A percentile compares a stretch with the other conserved stretches of the same genome.
These are phyloP conservation scores for Aspergillus panamensis DNA, from an alignment of 495 filamentous ascomycete genomes.

Conservation along the genomic window DNA sequence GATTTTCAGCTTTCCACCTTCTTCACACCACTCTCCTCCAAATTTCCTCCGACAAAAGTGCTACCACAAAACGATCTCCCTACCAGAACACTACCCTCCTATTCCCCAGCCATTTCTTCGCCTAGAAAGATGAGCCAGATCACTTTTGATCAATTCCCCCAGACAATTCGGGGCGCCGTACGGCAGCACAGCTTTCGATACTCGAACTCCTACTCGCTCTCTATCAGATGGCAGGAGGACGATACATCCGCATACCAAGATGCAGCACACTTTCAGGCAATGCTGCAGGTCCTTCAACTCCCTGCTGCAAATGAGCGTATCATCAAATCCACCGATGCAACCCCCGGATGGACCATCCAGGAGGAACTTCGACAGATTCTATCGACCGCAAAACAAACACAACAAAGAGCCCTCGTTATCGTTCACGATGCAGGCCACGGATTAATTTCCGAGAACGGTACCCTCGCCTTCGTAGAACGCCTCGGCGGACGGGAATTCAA, in stretches of 20 bases:
- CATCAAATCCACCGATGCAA: not conserved
- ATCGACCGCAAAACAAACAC: not conserved
- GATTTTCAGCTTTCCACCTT: not conserved
- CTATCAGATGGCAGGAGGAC: conserved; percentile 8
- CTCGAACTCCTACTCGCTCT: not conserved
- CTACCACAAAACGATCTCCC: not conserved
- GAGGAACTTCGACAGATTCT: not conserved
- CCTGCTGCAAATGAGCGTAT: not conserved
- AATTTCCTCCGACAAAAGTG: not conserved
- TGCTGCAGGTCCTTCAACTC: not conserved
- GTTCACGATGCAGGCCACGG: conserved; percentile 5
- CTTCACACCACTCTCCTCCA: not conserved
- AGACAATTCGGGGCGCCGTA: not conserved
- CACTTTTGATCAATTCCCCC: not conserved
- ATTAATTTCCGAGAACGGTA: not conserved
- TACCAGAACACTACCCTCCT: not conserved
- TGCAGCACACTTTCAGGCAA: not conserved
- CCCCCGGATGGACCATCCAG: conserved; percentile 4
- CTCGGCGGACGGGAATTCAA: not conserved
- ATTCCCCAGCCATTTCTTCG: not conserved
- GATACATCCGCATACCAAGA: not conserved
- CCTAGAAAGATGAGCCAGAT: not conserved
- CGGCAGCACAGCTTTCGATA: not conserved
- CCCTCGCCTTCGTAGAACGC: not conserved
- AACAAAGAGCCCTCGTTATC: not conserved